Conservation (phyloP, 2,329 filamentous ascomycete genomes). For the Biscogniauxia mediterranea region DNA sequence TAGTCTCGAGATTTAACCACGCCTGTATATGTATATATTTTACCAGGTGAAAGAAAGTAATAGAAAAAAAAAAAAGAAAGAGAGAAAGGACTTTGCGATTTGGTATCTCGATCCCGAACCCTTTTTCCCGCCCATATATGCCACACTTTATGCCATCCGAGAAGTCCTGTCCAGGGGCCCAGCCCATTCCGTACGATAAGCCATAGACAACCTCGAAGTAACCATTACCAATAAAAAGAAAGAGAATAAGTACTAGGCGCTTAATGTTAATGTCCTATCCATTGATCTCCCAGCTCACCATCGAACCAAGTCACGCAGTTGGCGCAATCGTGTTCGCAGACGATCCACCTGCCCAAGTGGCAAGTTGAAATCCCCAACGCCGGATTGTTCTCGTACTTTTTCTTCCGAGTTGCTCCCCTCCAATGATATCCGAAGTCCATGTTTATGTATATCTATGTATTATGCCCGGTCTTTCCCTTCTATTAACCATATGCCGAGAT, state of each 20-base stretch:
- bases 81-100: constrained; percentile 1
- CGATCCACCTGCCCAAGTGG: constrained; percentile 12
- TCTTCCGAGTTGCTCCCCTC: not conserved
- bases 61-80: not conserved
- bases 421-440: not conserved
- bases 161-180: not conserved
- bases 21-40: not conserved
- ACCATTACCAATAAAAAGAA: not conserved
- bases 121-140: not conserved
- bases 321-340: constrained; percentile 6
- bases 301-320: not conserved
- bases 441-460: constrained; percentile 10
- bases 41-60: not conserved
- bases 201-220: constrained; percentile 7
- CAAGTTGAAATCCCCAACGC: constrained; percentile 1
- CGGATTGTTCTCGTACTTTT: not conserved
- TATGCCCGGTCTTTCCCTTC: not conserved
- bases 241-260: too few relatives aligned
- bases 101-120: constrained; percentile 1
- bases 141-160: not conserved
- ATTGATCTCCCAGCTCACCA: not conserved
- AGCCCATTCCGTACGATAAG: constrained; percentile 4
- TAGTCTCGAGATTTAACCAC: not conserved
- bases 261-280: not conserved
- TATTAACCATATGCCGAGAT: not conserved